Evolutionary conservation across 495 filamentous ascomycete species (phyloP).

Genomic region (Cryomyces minteri): DNA sequence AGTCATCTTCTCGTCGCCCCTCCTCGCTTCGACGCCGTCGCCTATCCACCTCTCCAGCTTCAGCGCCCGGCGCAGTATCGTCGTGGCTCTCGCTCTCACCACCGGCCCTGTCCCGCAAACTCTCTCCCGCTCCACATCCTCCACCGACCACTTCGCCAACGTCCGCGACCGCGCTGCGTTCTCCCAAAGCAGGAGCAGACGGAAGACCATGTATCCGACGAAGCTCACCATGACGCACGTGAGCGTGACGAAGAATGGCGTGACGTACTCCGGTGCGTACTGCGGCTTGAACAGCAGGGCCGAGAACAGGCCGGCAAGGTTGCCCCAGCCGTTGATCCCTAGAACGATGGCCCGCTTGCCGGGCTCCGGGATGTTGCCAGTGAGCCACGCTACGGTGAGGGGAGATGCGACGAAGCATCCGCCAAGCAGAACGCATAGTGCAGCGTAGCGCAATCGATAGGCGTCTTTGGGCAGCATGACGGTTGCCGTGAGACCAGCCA

Average conservation of each 20-base stretch:
- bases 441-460: slow-evolving; percentile 24
- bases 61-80: neutral
- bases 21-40: neutral
- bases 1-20: slow-evolving; percentile 8
- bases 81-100: neutral
- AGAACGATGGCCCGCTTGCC: slow-evolving; percentile 35
- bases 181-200: slow-evolving; percentile 15
- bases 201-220: slow-evolving; percentile 23
- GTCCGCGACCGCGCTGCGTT: slow-evolving; percentile 14
- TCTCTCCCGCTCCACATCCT: slow-evolving; percentile 10
- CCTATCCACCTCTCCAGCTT: neutral
- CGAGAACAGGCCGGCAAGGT: slow-evolving; percentile 34
- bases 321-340: slow-evolving; percentile 42
- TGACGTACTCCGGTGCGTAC: slow-evolving; percentile 21
- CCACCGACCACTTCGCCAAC: slow-evolving; percentile 7
- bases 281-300: slow-evolving; percentile 27
- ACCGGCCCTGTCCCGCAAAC: neutral
- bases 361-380: slow-evolving; percentile 31
- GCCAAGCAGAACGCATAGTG: slow-evolving; percentile 32
- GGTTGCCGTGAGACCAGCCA: slow-evolving; percentile 26
- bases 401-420: slow-evolving; percentile 36
- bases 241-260: slow-evolving; percentile 27
- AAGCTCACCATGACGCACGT: slow-evolving; percentile 22
- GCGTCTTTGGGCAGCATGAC: slow-evolving; percentile 18
- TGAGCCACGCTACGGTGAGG: slow-evolving; percentile 38